phyloP scores from a whole-genome alignment of 345 rosid species.

The Arabidopsis arenosa region DNA sequence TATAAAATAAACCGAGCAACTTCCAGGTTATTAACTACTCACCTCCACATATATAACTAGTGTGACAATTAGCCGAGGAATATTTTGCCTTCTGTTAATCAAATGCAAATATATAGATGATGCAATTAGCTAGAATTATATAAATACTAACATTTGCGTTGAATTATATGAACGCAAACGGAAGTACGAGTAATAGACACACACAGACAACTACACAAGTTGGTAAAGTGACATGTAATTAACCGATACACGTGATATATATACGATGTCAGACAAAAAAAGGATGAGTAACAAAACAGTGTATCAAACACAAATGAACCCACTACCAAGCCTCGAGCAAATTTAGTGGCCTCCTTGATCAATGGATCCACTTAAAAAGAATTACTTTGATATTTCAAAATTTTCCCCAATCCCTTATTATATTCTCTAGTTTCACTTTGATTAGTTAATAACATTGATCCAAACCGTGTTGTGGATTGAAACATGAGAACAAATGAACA shows the following conservation, averaged over 20 bases:
- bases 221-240: background rate
- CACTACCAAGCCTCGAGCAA: background rate
- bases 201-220: background rate
- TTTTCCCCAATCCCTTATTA: too few relatives aligned
- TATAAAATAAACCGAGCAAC: background rate
- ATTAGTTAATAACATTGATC: background rate
- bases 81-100: background rate
- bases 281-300: constrained; percentile 34
- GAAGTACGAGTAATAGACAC: background rate
- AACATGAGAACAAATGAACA: background rate
- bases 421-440: background rate
- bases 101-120: background rate
- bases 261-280: constrained; percentile 26
- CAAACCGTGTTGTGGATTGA: constrained; percentile 9
- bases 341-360: constrained; percentile 1
- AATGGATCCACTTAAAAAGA: background rate
- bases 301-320: constrained; percentile 19
- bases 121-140: background rate
- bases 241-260: background rate
- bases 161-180: background rate
- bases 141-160: background rate
- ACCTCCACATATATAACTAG: background rate
- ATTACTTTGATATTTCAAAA: background rate
- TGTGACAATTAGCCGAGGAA: constrained; percentile 18
- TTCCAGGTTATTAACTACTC: constrained; percentile 7